Base-by-base conservation (phyloP, 1,139 yeast genomes). In the Diutina scorzettiae region DNA sequence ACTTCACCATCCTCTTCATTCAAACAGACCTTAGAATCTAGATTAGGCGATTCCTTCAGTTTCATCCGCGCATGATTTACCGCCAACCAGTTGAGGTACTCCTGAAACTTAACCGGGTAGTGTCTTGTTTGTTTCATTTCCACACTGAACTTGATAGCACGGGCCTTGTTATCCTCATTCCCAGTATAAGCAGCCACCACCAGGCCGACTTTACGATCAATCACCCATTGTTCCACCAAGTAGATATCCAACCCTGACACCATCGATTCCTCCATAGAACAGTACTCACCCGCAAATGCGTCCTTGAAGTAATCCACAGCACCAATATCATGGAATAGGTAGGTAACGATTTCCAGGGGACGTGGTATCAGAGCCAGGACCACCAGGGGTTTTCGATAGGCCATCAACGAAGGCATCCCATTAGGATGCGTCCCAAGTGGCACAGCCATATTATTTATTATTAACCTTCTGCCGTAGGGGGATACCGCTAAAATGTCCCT, bases 201-300 rank as follows among this genome's bases (percentile, higher is more conserved):
- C 0, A 81, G 69, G 29, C 85, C 78, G 19, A 78, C 64, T 43
- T 73, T 70, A 33, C 97, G 65, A 45, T 78, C 79, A 36, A 81
- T 71, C 3, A 84, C 81, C 97, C 98, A 91, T 58, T 89, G 96
- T 55, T 91, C 97, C 11, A 89, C 95, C 41, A 91, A 66, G 54
- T 91, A 91, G 23, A 84, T 73, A 56, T 91, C 97, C 55, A 82
- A 85, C 1, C 97, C 97, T 1, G 64, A 52, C 5, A 78, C 65
- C 16, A 61, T 62, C 1, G 77, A 58, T 43, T 68, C 71, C 36
- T 70, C 73, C 43, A 53, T 54, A 12, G 62, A 46, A 46, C 63
- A 64, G 51, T 64, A 60, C 45, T 71, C 73, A 28, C 60, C 57
- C 11, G 63, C 56, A 45, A 69, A 68, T 27, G 71, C 70, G 36